These are phyloP conservation scores for Ceratobasidium sp. DNA, from an alignment of 1,284 basidiomycete genomes.

Conservation along the genomic window DNA sequence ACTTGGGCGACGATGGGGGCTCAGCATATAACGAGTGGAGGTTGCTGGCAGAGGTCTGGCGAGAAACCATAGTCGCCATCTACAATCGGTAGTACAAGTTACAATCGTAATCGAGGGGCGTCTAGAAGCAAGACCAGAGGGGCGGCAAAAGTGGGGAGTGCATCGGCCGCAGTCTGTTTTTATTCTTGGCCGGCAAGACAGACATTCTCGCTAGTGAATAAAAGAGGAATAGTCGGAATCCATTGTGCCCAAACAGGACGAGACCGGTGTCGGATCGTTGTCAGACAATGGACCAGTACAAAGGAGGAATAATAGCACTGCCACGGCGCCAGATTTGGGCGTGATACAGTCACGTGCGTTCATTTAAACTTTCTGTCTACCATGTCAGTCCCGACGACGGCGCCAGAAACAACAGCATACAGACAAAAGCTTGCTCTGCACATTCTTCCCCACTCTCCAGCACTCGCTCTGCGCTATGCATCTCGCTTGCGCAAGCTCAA, in stretches of 20 bases:
- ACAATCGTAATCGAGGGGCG: neutral
- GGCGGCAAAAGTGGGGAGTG: constrained; percentile 6
- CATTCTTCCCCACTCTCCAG: constrained; percentile 4
- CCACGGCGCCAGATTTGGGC: constrained; percentile 5
- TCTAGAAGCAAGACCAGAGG: neutral
- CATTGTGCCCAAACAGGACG: constrained; percentile 43
- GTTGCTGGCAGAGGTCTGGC: constrained; percentile 27
- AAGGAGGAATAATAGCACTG: constrained; percentile 4
- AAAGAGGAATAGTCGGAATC: constrained; percentile 33
- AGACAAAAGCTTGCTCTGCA: constrained; percentile 35
- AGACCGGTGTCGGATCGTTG: constrained; percentile 38
- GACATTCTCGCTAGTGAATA: neutral
- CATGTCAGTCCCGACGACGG: constrained; percentile 16
- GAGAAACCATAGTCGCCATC: constrained; percentile 33
- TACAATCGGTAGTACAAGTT: neutral
- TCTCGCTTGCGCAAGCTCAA: constrained; percentile 22
- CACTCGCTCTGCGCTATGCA: constrained; percentile 18
- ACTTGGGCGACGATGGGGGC: constrained; percentile 34
- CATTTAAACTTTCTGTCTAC: neutral
- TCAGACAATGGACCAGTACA: constrained; percentile 39
- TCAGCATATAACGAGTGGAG: neutral
- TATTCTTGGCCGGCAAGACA: constrained; percentile 14
- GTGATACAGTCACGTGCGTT: constrained; percentile 9
- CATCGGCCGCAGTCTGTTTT: neutral
- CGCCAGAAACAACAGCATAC: constrained; percentile 25